phyloP scores from a whole-genome alignment of 1,284 basidiomycete genomes.

The Apiotrichum akiyoshidainum region DNA sequence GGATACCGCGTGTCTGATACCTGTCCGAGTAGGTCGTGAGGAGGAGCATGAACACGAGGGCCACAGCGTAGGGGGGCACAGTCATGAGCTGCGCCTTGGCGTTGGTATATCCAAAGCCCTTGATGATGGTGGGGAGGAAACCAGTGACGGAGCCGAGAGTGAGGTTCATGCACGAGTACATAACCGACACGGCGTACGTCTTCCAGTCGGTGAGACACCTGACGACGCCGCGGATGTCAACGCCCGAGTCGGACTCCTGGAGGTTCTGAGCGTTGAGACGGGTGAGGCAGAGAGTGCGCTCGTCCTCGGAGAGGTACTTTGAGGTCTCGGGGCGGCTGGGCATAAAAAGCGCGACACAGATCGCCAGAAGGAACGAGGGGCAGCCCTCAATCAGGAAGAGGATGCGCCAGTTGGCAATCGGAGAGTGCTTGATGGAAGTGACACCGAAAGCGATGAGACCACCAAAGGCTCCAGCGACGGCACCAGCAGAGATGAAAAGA shows the following conservation, averaged over 20 bases:
- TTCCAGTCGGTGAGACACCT: constrained; percentile 65
- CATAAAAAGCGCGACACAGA: constrained; percentile 63
- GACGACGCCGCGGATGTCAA: constrained; percentile 54
- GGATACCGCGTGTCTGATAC: constrained; percentile 62
- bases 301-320: constrained; percentile 64
- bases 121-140: constrained; percentile 79
- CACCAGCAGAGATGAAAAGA: constrained; percentile 52
- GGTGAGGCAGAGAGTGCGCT: constrained; percentile 68
- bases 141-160: constrained; percentile 74
- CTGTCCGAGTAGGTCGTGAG: constrained; percentile 68
- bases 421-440: constrained; percentile 34
- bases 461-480: constrained; percentile 47
- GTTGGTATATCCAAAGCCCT: constrained; percentile 50
- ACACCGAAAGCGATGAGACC: constrained; percentile 49
- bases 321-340: constrained; percentile 76
- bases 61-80: constrained; percentile 75
- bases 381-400: constrained; percentile 60
- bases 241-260: constrained; percentile 55
- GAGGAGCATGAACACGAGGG: constrained; percentile 63
- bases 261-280: constrained; percentile 68
- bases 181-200: constrained; percentile 54
- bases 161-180: constrained; percentile 69
- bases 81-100: constrained; percentile 61
- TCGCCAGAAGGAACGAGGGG: constrained; percentile 60
- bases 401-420: constrained; percentile 41